phyloP scores from a whole-genome alignment of 306 rosid genomes.

The Vigna mungo region DNA sequence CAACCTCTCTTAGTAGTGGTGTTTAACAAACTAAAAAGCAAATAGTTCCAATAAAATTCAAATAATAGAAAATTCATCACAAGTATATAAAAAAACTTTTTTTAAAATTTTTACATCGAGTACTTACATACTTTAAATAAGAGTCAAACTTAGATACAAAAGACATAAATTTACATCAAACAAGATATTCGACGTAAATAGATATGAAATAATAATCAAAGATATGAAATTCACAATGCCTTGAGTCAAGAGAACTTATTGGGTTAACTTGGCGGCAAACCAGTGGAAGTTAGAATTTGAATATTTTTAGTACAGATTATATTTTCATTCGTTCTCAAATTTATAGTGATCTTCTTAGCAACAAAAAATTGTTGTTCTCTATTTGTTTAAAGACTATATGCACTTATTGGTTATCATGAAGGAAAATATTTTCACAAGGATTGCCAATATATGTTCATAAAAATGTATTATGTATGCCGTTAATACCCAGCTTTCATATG shows the following conservation, averaged over 20 bases:
- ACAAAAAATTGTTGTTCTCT: too few species aligned
- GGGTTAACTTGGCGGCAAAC: not conserved
- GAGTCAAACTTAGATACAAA: too few species aligned
- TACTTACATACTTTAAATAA: too few species aligned
- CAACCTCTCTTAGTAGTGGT: not conserved
- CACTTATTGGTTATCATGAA: not conserved
- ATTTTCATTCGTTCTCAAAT: not conserved
- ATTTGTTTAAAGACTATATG: not conserved
- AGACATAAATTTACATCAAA: too few species aligned
- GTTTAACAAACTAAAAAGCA: slow-evolving; percentile 4
- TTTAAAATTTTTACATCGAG: too few species aligned
- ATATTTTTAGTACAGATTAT: not conserved
- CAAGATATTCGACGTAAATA: too few species aligned
- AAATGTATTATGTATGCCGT: too few species aligned
- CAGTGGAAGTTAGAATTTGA: not conserved
- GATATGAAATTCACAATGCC: not conserved
- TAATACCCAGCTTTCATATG: too few species aligned
- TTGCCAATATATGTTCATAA: too few species aligned
- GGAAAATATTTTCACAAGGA: not conserved
- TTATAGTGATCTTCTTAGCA: not conserved
- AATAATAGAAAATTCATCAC: slow-evolving; percentile 20
- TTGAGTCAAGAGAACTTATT: not conserved
- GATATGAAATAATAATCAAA: too few species aligned
- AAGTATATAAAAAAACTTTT: too few species aligned
- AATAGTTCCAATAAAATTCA: slow-evolving; percentile 18